Percentiles rank a stretch among this genome's conserved stretches.
Evolutionary conservation across 495 filamentous ascomycete species (phyloP).

Genomic region (Hypoxylon cercidicola): DNA sequence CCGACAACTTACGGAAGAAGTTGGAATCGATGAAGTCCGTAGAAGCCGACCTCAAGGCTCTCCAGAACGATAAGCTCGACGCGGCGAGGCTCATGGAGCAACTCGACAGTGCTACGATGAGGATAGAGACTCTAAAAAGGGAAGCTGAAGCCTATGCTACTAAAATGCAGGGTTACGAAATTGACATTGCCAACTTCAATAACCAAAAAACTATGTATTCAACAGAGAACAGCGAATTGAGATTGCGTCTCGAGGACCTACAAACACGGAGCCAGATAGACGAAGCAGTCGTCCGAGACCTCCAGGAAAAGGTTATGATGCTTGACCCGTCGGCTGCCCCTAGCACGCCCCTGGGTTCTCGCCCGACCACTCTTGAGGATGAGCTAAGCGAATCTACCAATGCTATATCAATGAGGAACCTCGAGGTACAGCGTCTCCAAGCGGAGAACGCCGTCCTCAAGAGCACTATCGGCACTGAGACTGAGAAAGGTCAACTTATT

Average conservation of each 20-base stretch:
- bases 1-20: conserved; percentile 79
- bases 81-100: conserved; percentile 60
- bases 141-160: conserved; percentile 45
- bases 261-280: conserved; percentile 44
- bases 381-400: conserved; percentile 49
- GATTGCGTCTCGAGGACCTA: conserved; percentile 37
- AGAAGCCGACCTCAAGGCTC: conserved; percentile 49
- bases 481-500: conserved; percentile 60
- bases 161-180: conserved; percentile 48
- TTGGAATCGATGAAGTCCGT: conserved; percentile 66
- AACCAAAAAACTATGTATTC: conserved; percentile 43
- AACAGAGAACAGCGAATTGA: conserved; percentile 41
- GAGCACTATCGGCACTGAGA: conserved; percentile 58
- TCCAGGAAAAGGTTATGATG: conserved; percentile 49
- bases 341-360: conserved; percentile 31
- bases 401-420: conserved; percentile 43
- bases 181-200: conserved; percentile 44
- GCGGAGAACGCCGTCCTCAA: conserved; percentile 64
- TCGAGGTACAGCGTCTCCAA: conserved; percentile 61
- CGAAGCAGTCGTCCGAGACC: conserved; percentile 43
- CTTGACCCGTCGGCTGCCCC: conserved; percentile 41
- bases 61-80: conserved; percentile 57
- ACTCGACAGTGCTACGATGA: conserved; percentile 48
- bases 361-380: conserved; percentile 41
- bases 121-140: conserved; percentile 40